Base-by-base conservation (phyloP, 2,329 filamentous ascomycete genomes). In the Setomelanomma holmii region DNA sequence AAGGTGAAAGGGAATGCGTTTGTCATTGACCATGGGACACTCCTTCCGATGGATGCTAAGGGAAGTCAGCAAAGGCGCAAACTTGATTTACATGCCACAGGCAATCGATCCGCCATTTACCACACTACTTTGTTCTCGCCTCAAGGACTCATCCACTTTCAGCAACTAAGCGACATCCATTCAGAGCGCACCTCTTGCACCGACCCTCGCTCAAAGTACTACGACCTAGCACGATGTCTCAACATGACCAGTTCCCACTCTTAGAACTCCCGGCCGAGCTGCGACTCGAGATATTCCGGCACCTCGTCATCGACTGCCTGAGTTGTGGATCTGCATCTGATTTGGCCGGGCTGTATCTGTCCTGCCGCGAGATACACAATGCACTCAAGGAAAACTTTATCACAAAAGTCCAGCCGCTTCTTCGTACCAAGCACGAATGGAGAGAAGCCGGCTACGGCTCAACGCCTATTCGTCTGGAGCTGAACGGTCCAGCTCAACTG, bases 361-460 rank as follows among this genome's bases (percentile, higher is more conserved):
- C 24, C 27, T 48, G 45, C 21, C 45, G 24, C 19, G 24, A 35
- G 27, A 21, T 48, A 4, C 45, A 41, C 30, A 30, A 41, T 12
- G 24, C 35, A 14, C 17, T 48, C 10, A 27, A 41, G n/a, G 20
- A 23, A 3, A 20, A 35, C 5, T 19, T 16, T 19, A 48, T 46
- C 14, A 16, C 22, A 19, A 35, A 36, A 20, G 35, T 48, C 11
- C 38, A 27, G 23, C 38, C 38, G 16, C 19, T 48, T 16, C 14
- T 48, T 3, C n/a, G 2, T 14, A 23, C 45, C 5, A 22, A 22
- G 5, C n/a, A 24, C 36, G n/a, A 33, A 17, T 47, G 36, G 35
- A 42, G 24, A 36, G 3, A 16, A 30, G n/a, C n/a, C n/a, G n/a
- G n/a, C n/a, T n/a, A 30, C 10, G 27, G 14, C 27, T 30, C 5